Evolutionary conservation across 2,329 filamentous ascomycete genomes (phyloP).

Genomic region (Exophiala spinifera): DNA sequence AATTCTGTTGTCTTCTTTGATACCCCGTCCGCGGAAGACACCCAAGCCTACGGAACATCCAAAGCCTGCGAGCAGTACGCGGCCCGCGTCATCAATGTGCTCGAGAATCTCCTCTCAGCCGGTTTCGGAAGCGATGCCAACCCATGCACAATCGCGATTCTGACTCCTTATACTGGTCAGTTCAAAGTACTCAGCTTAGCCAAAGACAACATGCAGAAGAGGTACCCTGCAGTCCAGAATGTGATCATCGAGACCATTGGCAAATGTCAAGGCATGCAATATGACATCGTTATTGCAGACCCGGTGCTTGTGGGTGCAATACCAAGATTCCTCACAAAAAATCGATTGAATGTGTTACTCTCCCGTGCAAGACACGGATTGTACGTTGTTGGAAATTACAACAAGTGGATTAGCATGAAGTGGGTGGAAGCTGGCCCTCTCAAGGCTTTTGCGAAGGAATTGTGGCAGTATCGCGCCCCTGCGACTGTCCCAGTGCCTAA

Average conservation of each 20-base stretch:
- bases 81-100: neutral
- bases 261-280: neutral
- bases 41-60: neutral
- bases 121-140: slow-evolving; percentile 7
- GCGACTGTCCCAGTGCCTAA: neutral
- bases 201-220: neutral
- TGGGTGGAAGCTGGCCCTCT: neutral
- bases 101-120: slow-evolving; percentile 3
- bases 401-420: neutral
- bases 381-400: neutral
- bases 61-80: slow-evolving; percentile 8
- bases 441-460: neutral
- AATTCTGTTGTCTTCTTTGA: slow-evolving; percentile 7
- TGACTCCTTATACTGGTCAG: slow-evolving; percentile 13
- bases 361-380: neutral
- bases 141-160: slow-evolving; percentile 9
- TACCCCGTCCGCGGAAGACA: neutral
- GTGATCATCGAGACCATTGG: neutral
- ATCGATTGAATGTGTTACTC: neutral
- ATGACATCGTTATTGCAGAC: neutral
- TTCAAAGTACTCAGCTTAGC: neutral
- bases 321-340: neutral
- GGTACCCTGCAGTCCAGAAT: neutral
- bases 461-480: neutral
- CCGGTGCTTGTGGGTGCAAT: neutral